A percentile compares a stretch with the other conserved stretches of the same genome.
Evolutionary conservation across 176 grass and related monocot species (phyloP).

Genomic region (Bolboschoenus planiculmis): DNA sequence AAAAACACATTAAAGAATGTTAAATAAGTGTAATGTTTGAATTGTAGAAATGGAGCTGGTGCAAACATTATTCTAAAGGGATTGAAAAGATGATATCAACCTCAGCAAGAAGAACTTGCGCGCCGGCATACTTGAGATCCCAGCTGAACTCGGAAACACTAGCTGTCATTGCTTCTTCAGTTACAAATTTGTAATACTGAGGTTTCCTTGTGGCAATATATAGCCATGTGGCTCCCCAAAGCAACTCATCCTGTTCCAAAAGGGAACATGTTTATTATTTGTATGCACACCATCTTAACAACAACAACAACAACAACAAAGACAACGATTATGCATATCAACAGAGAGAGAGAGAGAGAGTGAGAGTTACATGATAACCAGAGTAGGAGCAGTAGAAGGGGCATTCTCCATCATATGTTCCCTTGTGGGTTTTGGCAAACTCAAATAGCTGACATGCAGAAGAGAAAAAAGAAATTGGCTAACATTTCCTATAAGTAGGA

Average conservation of each 20-base stretch:
- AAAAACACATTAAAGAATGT: not conserved
- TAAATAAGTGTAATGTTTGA: not conserved
- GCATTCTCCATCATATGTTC: conserved; percentile 93
- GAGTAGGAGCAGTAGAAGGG: conserved; percentile 99
- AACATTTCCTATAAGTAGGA: not conserved
- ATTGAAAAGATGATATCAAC: conserved; percentile 13
- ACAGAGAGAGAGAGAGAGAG: not conserved
- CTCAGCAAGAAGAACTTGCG: conserved; percentile 67
- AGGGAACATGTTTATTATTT: not conserved
- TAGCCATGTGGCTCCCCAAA: conserved; percentile 92
- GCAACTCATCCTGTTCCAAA: conserved; percentile 64
- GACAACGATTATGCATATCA: not conserved
- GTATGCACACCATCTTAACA: not conserved
- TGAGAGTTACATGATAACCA: conserved; percentile 52
- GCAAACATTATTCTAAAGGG: not conserved
- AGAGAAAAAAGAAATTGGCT: not conserved
- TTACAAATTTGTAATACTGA: conserved; percentile 59
- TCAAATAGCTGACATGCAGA: conserved; percentile 42
- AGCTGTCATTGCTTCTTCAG: conserved; percentile 61
- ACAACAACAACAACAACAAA: not conserved
- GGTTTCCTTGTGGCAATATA: conserved; percentile 56
- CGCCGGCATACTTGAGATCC: conserved; percentile 89
- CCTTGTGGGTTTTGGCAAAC: conserved; percentile 59
- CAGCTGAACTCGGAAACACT: conserved; percentile 96
- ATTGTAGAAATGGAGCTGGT: not conserved